Percentiles rank a stretch among this genome's conserved stretches.
Evolutionary conservation across 2,329 filamentous ascomycete species (phyloP).

Genomic region (Orbilia javanica): DNA sequence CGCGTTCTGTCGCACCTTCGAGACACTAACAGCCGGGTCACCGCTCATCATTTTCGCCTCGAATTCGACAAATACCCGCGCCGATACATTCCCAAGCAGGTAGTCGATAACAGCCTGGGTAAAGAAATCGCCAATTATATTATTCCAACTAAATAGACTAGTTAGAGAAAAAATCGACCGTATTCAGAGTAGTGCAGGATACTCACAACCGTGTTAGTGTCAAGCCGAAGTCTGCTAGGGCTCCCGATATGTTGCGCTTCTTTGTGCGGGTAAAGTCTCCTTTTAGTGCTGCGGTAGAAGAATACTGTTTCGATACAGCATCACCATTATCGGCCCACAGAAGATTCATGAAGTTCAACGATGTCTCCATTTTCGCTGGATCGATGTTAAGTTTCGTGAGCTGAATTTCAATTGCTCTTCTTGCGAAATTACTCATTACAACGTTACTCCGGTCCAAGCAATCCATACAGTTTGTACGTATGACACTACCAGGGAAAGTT

Average conservation of each 20-base stretch:
- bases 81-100: conserved; percentile 86
- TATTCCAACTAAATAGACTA: conserved; percentile 73
- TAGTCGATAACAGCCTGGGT: conserved; percentile 96
- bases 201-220: conserved; percentile 78
- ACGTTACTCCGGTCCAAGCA: conserved; percentile 97
- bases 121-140: conserved; percentile 98
- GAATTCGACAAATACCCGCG: conserved; percentile 90
- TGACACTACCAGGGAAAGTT: conserved; percentile 66
- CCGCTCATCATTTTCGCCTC: conserved; percentile 92
- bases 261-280: conserved; percentile 94
- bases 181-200: conserved; percentile 64
- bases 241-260: conserved; percentile 90
- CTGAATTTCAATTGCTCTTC: conserved; percentile 83
- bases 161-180: background rate
- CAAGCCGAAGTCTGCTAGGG: conserved; percentile 88
- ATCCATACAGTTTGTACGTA: conserved; percentile 99
- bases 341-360: conserved; percentile 88
- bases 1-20: conserved; percentile 85
- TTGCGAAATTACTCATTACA: conserved; percentile 89
- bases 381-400: conserved; percentile 81
- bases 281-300: conserved; percentile 93
- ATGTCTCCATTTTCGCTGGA: conserved; percentile 81
- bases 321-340: conserved; percentile 99
- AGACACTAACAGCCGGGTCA: conserved; percentile 88
- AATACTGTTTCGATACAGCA: conserved; percentile 94